phyloP scores from a whole-genome alignment of 495 filamentous ascomycete genomes.

The Aspergillus sclerotioniger region DNA sequence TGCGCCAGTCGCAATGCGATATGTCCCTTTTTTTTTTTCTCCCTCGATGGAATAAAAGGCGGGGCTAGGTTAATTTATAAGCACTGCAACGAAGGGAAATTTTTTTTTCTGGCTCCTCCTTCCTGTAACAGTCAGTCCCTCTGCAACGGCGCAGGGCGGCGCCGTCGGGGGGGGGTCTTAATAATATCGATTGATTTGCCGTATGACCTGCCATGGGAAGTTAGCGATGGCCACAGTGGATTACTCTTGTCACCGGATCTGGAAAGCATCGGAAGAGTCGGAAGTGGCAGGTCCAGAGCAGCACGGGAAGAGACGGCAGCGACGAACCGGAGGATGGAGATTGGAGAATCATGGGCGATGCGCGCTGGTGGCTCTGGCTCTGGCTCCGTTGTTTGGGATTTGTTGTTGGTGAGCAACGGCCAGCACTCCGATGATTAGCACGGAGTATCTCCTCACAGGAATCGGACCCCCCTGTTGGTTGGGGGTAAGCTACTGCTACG shows the following conservation, averaged over 20 bases:
- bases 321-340: not conserved
- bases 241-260: slow-evolving; percentile 23
- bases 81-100: slow-evolving; percentile 4
- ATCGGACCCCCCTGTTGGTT: not conserved
- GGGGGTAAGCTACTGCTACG: slow-evolving; percentile 5
- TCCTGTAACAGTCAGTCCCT: slow-evolving; percentile 1
- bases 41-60: slow-evolving; percentile 4
- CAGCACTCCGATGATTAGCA: no score
- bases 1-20: slow-evolving; percentile 2
- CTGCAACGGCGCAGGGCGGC: slow-evolving; percentile 9
- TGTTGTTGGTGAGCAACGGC: no score
- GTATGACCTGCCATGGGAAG: slow-evolving; percentile 24
- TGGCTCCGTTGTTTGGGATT: not conserved
- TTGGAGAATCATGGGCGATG: not conserved
- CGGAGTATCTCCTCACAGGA: slow-evolving; percentile 9
- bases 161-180: slow-evolving; percentile 14
- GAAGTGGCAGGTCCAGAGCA: slow-evolving; percentile 13
- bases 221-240: slow-evolving; percentile 23
- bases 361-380: not conserved
- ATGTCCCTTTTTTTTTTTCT: not conserved
- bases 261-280: slow-evolving; percentile 25
- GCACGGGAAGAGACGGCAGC: slow-evolving; percentile 15
- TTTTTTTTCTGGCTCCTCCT: slow-evolving; percentile 10
- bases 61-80: slow-evolving; percentile 23
- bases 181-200: slow-evolving; percentile 21